These are phyloP conservation scores for Akanthomyces uredinophilus DNA, from an alignment of 2,329 filamentous ascomycete genomes.

Conservation along the genomic window DNA sequence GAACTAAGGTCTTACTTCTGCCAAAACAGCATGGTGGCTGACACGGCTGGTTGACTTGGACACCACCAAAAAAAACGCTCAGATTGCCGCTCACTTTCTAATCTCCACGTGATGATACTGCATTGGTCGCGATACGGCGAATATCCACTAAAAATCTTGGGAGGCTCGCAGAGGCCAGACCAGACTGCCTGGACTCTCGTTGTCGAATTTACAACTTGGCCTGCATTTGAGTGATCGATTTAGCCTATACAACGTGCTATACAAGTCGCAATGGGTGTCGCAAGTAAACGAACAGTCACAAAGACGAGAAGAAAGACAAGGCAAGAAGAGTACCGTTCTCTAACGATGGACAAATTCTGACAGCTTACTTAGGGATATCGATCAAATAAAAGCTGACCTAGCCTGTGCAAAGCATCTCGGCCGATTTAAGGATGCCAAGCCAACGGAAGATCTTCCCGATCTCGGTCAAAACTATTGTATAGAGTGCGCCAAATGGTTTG, in stretches of 20 bases:
- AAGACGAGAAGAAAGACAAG: constrained; percentile 71
- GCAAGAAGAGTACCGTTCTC: constrained; percentile 36
- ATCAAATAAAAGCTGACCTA: constrained; percentile 85
- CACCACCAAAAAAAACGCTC: too few relatives aligned
- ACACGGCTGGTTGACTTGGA: too few relatives aligned
- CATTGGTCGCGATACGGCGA: not conserved
- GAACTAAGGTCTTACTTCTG: too few relatives aligned
- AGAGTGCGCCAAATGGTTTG: constrained; percentile 95
- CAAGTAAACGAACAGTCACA: constrained; percentile 59
- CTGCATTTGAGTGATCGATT: not conserved
- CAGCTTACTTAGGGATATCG: constrained; percentile 65
- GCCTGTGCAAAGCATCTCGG: constrained; percentile 72
- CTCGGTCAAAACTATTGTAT: constrained; percentile 83
- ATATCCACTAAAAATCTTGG: constrained; percentile 7
- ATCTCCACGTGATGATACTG: not conserved
- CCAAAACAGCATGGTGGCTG: too few relatives aligned
- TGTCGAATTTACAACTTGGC: not conserved
- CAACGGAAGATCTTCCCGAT: constrained; percentile 79
- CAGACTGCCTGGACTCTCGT: not conserved
- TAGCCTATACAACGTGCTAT: not conserved
- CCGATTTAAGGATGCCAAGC: constrained; percentile 73
- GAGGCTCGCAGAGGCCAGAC: too few relatives aligned
- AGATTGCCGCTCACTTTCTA: too few relatives aligned
- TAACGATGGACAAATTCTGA: not conserved
- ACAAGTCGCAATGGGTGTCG: constrained; percentile 57